A percentile compares a stretch with the other conserved stretches of the same genome.
Evolutionary conservation across 2,329 filamentous ascomycete species (phyloP).

Genomic region (Purpureocillium takamizusanense): DNA sequence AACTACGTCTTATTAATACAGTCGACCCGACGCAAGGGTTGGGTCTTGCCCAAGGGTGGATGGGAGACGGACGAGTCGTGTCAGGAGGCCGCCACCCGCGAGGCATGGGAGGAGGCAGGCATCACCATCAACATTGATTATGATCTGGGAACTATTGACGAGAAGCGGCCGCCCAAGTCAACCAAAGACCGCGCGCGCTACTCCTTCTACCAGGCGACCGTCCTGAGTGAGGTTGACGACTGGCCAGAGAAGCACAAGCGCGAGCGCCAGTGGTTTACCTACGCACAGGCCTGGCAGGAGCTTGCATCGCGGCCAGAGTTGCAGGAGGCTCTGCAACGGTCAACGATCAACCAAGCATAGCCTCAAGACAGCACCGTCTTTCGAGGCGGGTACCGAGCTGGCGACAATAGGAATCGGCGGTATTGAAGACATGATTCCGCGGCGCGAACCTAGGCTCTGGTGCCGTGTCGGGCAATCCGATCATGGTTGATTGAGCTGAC

Average conservation of each 20-base stretch:
- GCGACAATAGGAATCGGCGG: not conserved
- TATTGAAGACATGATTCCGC: no score
- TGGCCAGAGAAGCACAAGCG: constrained; percentile 96
- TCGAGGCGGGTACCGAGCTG: not conserved
- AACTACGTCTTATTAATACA: constrained; percentile 87
- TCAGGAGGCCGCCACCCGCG: constrained; percentile 73
- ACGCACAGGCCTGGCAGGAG: constrained; percentile 68
- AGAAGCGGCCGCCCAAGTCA: constrained; percentile 71
- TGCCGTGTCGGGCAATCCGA: no score
- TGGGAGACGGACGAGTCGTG: constrained; percentile 95
- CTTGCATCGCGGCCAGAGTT: constrained; percentile 77
- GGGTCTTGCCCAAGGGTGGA: constrained; percentile 95
- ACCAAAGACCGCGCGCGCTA: constrained; percentile 58
- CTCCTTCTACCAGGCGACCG: constrained; percentile 81
- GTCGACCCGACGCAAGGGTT: constrained; percentile 81
- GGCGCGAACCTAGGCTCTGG: no score
- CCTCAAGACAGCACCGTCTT: no score
- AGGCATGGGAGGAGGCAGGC: constrained; percentile 97
- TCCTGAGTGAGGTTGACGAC: constrained; percentile 71
- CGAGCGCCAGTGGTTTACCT: constrained; percentile 83
- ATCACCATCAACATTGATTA: constrained; percentile 77
- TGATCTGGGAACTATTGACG: constrained; percentile 78
- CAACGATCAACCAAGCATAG: constrained; percentile 50
- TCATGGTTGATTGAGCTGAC: no score
- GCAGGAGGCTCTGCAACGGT: constrained; percentile 75